Conservation (phyloP, 495 filamentous ascomycete species). For the Talaromyces borbonicus region DNA sequence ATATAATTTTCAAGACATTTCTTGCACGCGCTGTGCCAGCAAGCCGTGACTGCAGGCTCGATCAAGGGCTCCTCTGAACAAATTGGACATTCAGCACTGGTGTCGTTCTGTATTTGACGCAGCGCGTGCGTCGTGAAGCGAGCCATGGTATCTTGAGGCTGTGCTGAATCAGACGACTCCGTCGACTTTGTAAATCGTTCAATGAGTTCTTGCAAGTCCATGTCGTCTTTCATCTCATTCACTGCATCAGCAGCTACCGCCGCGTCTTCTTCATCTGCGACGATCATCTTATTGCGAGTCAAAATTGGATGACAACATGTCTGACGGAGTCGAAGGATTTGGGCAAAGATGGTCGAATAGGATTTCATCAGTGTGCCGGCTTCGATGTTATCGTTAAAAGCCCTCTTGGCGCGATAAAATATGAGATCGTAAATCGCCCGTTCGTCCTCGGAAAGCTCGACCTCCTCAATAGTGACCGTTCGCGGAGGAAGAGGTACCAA, state of each 20-base stretch:
- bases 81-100: constrained; percentile 83
- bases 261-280: constrained; percentile 82
- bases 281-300: constrained; percentile 71
- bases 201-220: constrained; percentile 84
- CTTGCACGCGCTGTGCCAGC: constrained; percentile 96
- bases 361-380: constrained; percentile 88
- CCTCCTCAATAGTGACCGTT: constrained; percentile 69
- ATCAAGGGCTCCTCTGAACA: constrained; percentile 92
- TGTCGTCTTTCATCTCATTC: constrained; percentile 83
- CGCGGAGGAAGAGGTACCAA: constrained; percentile 79
- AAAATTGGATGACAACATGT: constrained; percentile 89
- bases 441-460: constrained; percentile 76
- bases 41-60: constrained; percentile 85
- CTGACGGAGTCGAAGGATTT: constrained; percentile 88
- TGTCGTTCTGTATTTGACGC: constrained; percentile 81
- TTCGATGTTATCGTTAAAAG: constrained; percentile 77
- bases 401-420: constrained; percentile 68
- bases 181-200: constrained; percentile 66
- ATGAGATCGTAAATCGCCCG: constrained; percentile 88
- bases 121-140: constrained; percentile 81
- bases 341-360: constrained; percentile 92
- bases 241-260: constrained; percentile 67
- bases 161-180: constrained; percentile 43
- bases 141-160: constrained; percentile 19
- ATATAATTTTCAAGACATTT: constrained; percentile 82